These are phyloP conservation scores for Bremia lactucae DNA, from an alignment of 352 stramenopile genomes.

Conservation along the genomic window DNA sequence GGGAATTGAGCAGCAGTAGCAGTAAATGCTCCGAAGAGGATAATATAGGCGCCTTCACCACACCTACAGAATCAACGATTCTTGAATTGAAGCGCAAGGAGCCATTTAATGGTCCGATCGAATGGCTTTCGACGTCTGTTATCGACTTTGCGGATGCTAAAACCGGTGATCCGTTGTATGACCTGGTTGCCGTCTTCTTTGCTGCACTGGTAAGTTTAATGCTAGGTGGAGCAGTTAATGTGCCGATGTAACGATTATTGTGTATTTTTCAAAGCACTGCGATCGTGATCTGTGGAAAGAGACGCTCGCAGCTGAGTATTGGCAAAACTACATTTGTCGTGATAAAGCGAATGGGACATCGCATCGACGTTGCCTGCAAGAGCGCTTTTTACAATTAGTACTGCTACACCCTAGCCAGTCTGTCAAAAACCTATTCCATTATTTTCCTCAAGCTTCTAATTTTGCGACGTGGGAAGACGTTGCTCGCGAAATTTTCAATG, in stretches of 20 bases:
- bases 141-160: slow-evolving; percentile 86
- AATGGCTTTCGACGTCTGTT: slow-evolving; percentile 57
- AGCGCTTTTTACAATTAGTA: slow-evolving; percentile 66
- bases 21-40: slow-evolving; percentile 43
- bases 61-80: slow-evolving; percentile 6
- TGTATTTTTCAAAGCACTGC: slow-evolving; percentile 38
- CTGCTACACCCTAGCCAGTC: slow-evolving; percentile 72
- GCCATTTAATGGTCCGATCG: slow-evolving; percentile 33
- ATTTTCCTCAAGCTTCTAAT: slow-evolving; percentile 35
- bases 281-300: slow-evolving; percentile 48
- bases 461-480: slow-evolving; percentile 50
- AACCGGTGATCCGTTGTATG: slow-evolving; percentile 78
- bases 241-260: slow-evolving; percentile 1
- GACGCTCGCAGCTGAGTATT: slow-evolving; percentile 53
- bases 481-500: slow-evolving; percentile 46
- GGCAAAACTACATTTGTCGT: slow-evolving; percentile 53
- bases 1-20: slow-evolving; percentile 43
- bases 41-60: slow-evolving; percentile 22
- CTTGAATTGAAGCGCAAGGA: slow-evolving; percentile 31
- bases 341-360: slow-evolving; percentile 16
- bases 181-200: slow-evolving; percentile 77
- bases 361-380: slow-evolving; percentile 26
- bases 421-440: slow-evolving; percentile 57
- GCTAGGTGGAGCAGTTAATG: background rate
- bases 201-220: slow-evolving; percentile 46